Evolutionary conservation across 345 rosid species (phyloP), one percentile per base, ranked within the genome.

Genomic region (Corymbia maculata): DNA sequence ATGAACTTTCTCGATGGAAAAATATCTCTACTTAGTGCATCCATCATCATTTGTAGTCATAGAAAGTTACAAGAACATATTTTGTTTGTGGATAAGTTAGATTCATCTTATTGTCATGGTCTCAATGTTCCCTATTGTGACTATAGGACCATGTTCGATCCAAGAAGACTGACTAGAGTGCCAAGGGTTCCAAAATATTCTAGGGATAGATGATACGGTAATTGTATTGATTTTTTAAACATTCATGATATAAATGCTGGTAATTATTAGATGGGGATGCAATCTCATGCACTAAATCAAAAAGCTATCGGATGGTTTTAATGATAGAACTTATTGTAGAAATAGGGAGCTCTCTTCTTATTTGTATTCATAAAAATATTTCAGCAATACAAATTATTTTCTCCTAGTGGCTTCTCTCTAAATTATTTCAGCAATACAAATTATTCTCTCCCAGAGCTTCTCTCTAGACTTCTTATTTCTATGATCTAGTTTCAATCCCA

Each of bases 201-300:
- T 36, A 36, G 42, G 42, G 61, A 55, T 2, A 2, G 61, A 0
- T 2, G 28, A 4, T 55, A 4, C 6, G 0, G 0, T 55, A 22
- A 22, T 55, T 55, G 28, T 0, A 22, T 1, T 0, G 5, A 55
- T 21, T 55, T 55, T 5, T 22, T 8, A 1, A 22, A 21, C 5
- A 21, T 55, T 55, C 61, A 21, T 2, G 5, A 0, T 26, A 0
- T 22, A 55, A 55, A 8, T 55, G 61, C 22, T 0, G 0, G 1
- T 55, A 55, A 55, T 55, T 55, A 12, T 0, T 22, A 22, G 1
- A 8, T 55, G 11, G 2, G 16, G 28, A 55, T 1, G 61, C 61
- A 4, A 55, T 55, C 22, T 55, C 22, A 55, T 22, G 12, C 1
- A 3, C 28, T 55, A 55, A 1, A 55, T 55, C 12, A 1, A 55